Evolutionary conservation across 73 alveolate genomes (phyloP).

Genomic region (Tetrahymena elliotti): DNA sequence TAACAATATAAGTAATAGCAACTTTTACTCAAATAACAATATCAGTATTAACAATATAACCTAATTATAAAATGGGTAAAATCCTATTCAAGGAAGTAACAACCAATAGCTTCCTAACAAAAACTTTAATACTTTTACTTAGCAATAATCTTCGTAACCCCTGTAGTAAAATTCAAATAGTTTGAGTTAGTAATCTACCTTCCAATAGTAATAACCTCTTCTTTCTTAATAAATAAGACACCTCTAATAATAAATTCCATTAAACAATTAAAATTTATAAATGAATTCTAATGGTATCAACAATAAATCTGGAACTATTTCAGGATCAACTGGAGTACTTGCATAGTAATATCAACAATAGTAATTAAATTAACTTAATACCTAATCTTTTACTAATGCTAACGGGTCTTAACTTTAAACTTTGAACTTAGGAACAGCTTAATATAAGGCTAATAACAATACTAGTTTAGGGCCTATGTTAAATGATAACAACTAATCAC

Average conservation of each 20-base stretch:
- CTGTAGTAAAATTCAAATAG: background rate
- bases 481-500: background rate
- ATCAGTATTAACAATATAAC: background rate
- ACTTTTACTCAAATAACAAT: background rate
- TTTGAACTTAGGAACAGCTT: background rate
- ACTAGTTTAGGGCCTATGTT: background rate
- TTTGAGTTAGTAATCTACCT: background rate
- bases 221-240: background rate
- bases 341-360: background rate
- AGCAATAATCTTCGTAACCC: background rate
- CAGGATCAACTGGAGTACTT: background rate
- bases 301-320: background rate
- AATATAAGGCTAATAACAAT: background rate
- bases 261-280: background rate
- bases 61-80: background rate
- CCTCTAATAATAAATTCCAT: background rate
- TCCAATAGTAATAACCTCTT: background rate
- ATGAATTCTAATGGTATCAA: background rate
- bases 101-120: background rate
- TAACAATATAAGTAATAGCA: background rate
- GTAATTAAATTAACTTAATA: background rate
- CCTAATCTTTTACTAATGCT: background rate
- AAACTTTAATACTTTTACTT: background rate
- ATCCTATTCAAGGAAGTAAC: background rate
- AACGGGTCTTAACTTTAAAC: background rate